Conservation (phyloP, 768 basidiomycete genomes). For the Amanita thiersii region DNA sequence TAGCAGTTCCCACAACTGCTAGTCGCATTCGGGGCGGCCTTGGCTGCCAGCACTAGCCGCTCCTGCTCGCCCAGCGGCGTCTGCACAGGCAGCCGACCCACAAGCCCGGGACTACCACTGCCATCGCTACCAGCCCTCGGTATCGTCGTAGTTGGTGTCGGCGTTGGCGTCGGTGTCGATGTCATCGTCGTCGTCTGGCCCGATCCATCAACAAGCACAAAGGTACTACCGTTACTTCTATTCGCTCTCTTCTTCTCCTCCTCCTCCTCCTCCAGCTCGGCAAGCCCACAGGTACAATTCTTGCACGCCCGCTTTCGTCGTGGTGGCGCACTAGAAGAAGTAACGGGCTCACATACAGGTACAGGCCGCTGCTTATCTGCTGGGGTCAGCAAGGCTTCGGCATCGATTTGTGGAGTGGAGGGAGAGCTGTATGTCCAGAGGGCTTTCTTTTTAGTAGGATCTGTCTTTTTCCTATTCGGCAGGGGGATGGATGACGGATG, state of each 20-base stretch:
- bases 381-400: constrained; percentile 75
- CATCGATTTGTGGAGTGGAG: constrained; percentile 68
- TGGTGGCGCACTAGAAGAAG: constrained; percentile 28
- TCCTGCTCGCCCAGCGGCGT: constrained; percentile 41
- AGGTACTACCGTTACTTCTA: constrained; percentile 36
- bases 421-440: constrained; percentile 78
- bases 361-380: constrained; percentile 76
- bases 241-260: too few species aligned
- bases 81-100: constrained; percentile 24
- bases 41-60: constrained; percentile 56
- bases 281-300: constrained; percentile 92
- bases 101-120: constrained; percentile 21
- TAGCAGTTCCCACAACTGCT: constrained; percentile 98
- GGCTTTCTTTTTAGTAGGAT: constrained; percentile 76
- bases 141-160: too few species aligned
- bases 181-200: background rate
- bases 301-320: constrained; percentile 91
- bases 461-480: constrained; percentile 43
- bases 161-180: background rate
- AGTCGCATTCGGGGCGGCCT: constrained; percentile 76
- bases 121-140: background rate
- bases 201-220: constrained; percentile 62
- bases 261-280: constrained; percentile 89
- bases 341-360: constrained; percentile 67
- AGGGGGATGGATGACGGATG: constrained; percentile 39